phyloP scores from a whole-genome alignment of 805 yeast genomes.

The Wickerhamiella kurtzmanii region DNA sequence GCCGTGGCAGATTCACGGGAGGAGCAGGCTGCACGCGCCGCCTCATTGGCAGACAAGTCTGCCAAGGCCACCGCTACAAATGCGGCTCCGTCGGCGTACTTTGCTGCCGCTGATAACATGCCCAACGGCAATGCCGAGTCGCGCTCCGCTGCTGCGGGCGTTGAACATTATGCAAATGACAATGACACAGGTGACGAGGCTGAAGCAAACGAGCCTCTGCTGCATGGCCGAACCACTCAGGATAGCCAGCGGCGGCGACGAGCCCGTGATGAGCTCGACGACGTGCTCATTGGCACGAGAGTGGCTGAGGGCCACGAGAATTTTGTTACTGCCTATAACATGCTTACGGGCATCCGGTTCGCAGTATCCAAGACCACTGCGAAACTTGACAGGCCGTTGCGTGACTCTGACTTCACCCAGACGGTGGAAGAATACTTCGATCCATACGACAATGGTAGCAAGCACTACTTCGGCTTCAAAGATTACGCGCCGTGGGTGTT shows the following conservation, averaged over 20 bases:
- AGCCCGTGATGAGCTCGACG: constrained; percentile 20
- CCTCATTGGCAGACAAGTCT: too few species aligned
- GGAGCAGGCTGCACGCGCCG: too few species aligned
- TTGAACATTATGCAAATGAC: too few species aligned
- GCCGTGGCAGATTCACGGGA: too few species aligned
- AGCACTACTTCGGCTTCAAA: constrained; percentile 90
- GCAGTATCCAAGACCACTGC: constrained; percentile 82
- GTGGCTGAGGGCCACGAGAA: constrained; percentile 89
- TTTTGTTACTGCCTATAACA: constrained; percentile 87
- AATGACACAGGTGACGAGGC: neutral
- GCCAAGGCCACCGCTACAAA: too few species aligned
- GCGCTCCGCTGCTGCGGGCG: too few species aligned
- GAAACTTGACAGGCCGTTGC: constrained; percentile 62
- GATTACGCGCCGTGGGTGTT: constrained; percentile 94
- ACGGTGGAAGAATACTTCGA: constrained; percentile 78
- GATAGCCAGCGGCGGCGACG: constrained; percentile 3
- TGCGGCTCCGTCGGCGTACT: too few species aligned
- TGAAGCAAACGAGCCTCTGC: neutral
- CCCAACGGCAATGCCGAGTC: too few species aligned
- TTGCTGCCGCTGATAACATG: too few species aligned
- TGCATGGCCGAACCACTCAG: neutral
- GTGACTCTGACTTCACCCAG: constrained; percentile 53
- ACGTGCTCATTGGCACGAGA: constrained; percentile 61
- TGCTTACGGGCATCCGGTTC: constrained; percentile 93
- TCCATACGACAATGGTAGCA: constrained; percentile 74